Base-by-base conservation (phyloP, 352 stramenopile species). In the Elongisporangium senticosum region DNA sequence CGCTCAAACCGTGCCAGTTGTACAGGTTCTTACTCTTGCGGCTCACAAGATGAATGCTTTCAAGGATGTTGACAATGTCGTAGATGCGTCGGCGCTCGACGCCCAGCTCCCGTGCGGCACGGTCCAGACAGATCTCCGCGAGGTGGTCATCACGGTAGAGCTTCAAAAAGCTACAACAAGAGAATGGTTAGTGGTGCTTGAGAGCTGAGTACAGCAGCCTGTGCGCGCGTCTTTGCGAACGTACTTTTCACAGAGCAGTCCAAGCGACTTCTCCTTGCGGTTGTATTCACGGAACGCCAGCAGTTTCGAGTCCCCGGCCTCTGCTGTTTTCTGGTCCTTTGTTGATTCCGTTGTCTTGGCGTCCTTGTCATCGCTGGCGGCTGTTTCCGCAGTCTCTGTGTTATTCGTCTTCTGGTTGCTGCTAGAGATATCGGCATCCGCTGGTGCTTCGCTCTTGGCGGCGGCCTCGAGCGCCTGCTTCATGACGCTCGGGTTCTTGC, bases 51-150 rank as follows among this genome's bases (percentile, higher is more conserved):
- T 94, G 79, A 43, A 99, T 89, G 53, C 87, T 96, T 67, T 98
- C 96, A 24, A 99, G 77, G 69, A 99, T 98, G 68, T 99, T 99
- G 51, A 99, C 94, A 48, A 99, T 97, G 71, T 99, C 96, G 67
- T 99, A 99, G 55, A 99, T 98, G 17, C 96, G 77, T 43, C 96
- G 79, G 48, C 96, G 81, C 67, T 98, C 95, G 0, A 98, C 95
- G 2, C 87, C 75, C 1, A 95, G 66, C 57, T 92, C 74, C 0
- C 69, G 65, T 0, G 85, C 85, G 14, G 83, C 83, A 58, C 70
- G 66, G 43, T 93, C 82, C 1, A 95, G 60, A 61, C 81, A 93
- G 55, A 95, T 87, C 62, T 95, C 85, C 0, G 76, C 55, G 50
- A 92, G 81, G 52, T 81, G 61, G 59, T 88, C 71, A 28, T 75